These are phyloP conservation scores for Populus alba DNA, from an alignment of 345 rosid genomes.

Conservation along the genomic window DNA sequence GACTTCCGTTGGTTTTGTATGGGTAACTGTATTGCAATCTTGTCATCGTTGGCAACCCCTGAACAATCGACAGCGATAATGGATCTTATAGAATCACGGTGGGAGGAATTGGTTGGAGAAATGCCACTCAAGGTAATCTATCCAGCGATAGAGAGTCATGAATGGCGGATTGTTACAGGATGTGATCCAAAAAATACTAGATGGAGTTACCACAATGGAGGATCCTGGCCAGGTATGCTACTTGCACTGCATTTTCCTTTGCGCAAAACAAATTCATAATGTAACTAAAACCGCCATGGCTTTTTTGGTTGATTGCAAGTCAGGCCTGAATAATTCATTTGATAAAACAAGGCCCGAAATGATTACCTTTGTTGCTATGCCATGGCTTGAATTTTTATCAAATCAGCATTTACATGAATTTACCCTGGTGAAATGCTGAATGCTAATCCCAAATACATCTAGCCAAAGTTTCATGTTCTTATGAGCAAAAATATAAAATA, in stretches of 20 bases:
- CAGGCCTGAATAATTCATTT: neutral
- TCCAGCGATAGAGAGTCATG: slow-evolving; percentile 93
- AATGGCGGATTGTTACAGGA: slow-evolving; percentile 85
- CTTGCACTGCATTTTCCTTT: neutral
- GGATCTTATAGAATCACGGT: slow-evolving; percentile 94
- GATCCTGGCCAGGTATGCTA: slow-evolving; percentile 92
- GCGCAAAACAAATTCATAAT: neutral
- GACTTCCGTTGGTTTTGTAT: slow-evolving; percentile 95
- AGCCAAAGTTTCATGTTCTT: neutral
- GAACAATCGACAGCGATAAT: slow-evolving; percentile 88
- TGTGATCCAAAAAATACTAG: slow-evolving; percentile 94
- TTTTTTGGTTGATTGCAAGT: neutral
- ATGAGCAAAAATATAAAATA: neutral
- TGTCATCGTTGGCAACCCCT: slow-evolving; percentile 89
- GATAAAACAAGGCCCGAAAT: neutral
- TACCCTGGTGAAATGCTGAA: neutral
- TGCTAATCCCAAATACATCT: neutral
- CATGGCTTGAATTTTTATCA: neutral
- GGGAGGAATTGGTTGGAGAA: slow-evolving; percentile 96
- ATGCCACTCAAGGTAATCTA: slow-evolving; percentile 92
- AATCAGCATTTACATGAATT: neutral
- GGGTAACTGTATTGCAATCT: slow-evolving; percentile 86
- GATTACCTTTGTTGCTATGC: neutral
- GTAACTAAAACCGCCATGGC: neutral
- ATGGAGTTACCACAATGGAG: slow-evolving; percentile 99